A percentile compares a stretch with the other conserved stretches of the same genome.
Conservation (phyloP, 2,329 filamentous ascomycete species). For the Botryosphaeria agaves region DNA sequence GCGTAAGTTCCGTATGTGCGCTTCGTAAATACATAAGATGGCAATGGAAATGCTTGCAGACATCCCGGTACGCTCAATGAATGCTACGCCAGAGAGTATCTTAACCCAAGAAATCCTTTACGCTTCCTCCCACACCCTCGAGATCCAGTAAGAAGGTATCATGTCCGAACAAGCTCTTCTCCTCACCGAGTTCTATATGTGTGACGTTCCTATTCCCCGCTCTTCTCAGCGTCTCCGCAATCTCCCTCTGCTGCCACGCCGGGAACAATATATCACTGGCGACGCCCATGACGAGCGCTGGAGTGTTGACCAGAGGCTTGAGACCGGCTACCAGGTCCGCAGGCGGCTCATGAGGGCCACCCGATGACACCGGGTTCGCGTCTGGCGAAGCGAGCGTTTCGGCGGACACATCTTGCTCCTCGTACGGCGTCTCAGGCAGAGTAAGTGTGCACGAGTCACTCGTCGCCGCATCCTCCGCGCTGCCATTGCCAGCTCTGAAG, state of each 20-base stretch:
- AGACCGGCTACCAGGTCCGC: conserved; percentile 67
- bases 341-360: conserved; percentile 36
- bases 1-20: too few species aligned
- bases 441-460: conserved; percentile 57
- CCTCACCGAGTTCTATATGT: conserved; percentile 83
- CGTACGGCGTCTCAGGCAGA: conserved; percentile 66
- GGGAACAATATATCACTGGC: conserved; percentile 94
- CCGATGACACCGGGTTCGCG: conserved; percentile 11
- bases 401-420: conserved; percentile 53
- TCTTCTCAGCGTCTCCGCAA: conserved; percentile 64
- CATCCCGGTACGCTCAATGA: too few species aligned
- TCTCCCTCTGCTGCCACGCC: conserved; percentile 92
- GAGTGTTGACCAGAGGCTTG: conserved; percentile 51
- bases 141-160: conserved; percentile 91
- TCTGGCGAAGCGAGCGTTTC: conserved; percentile 16
- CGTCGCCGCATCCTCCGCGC: conserved; percentile 14
- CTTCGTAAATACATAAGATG: too few species aligned
- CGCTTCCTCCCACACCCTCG: conserved; percentile 73
- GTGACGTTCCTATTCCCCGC: conserved; percentile 67
- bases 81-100: too few species aligned
- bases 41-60: too few species aligned
- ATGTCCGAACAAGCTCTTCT: conserved; percentile 87
- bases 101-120: conserved; percentile 62
- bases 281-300: conserved; percentile 80
- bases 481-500: conserved; percentile 13